A percentile compares a stretch with the other conserved stretches of the same genome.
phyloP scores from a whole-genome alignment of 2,329 filamentous ascomycete species.

The Lasiodiplodia sp. region DNA sequence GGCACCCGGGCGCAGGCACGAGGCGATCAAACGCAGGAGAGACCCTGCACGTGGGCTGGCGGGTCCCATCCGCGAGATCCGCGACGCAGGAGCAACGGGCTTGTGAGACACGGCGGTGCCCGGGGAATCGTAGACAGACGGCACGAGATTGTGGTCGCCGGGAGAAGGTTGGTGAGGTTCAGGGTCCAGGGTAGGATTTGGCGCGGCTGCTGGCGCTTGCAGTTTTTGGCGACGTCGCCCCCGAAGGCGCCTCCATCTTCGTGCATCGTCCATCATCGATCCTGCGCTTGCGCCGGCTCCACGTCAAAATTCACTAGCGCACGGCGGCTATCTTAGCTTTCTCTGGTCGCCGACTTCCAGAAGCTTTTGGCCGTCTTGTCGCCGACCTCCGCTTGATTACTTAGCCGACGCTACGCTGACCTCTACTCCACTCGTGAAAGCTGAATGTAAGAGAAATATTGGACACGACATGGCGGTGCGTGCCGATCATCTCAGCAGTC shows the following conservation, averaged over 20 bases:
- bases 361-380: background rate
- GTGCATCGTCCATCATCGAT: too few species aligned
- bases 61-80: background rate
- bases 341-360: constrained; percentile 10
- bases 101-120: background rate
- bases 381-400: background rate
- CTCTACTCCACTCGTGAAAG: background rate
- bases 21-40: background rate
- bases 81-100: background rate
- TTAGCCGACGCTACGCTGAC: background rate
- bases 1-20: background rate
- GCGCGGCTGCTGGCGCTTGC: background rate
- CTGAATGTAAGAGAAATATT: background rate
- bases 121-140: background rate
- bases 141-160: background rate
- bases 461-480: background rate
- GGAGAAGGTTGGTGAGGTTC: background rate
- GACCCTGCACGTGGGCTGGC: background rate
- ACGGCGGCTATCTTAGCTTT: background rate
- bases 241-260: background rate
- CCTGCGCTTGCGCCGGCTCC: too few species aligned
- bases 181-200: background rate
- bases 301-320: background rate
- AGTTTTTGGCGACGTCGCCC: background rate
- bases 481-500: background rate